A percentile compares a stretch with the other conserved stretches of the same genome.
phyloP scores from a whole-genome alignment of 2,329 filamentous ascomycete species.

The Lachnellula willkommii region DNA sequence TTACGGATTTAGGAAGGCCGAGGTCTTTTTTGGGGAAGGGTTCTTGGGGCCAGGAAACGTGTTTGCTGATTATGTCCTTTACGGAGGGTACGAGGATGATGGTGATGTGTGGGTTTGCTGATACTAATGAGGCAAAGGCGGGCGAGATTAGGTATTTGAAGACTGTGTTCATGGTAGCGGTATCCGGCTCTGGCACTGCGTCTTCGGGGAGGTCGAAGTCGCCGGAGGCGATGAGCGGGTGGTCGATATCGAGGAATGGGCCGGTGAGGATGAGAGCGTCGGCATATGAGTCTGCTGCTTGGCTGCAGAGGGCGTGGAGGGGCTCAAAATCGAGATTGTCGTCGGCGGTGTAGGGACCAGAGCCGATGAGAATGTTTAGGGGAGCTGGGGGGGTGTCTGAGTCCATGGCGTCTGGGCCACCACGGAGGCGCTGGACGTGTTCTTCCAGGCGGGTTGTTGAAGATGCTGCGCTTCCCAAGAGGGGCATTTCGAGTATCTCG shows the following conservation, averaged over 20 bases:
- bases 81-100: constrained; percentile 79
- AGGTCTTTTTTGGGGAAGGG: constrained; percentile 65
- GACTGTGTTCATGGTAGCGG: constrained; percentile 71
- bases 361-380: constrained; percentile 69
- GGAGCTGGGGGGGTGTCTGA: constrained; percentile 56
- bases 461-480: constrained; percentile 70
- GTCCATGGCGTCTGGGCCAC: constrained; percentile 58
- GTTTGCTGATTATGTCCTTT: constrained; percentile 73
- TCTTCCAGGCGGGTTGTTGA: constrained; percentile 57
- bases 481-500: constrained; percentile 69
- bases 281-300: constrained; percentile 66
- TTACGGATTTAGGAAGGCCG: constrained; percentile 69
- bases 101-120: constrained; percentile 70
- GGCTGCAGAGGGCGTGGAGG: constrained; percentile 72
- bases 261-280: constrained; percentile 78
- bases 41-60: constrained; percentile 82
- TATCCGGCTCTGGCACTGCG: constrained; percentile 65
- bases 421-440: constrained; percentile 64
- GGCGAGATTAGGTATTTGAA: constrained; percentile 77
- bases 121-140: constrained; percentile 63
- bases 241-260: constrained; percentile 87
- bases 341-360: constrained; percentile 88
- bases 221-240: constrained; percentile 76
- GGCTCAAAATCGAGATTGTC: constrained; percentile 89
- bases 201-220: constrained; percentile 72